Conservation (phyloP, 2,329 filamentous ascomycete species). For the Dendryphion nanum region DNA sequence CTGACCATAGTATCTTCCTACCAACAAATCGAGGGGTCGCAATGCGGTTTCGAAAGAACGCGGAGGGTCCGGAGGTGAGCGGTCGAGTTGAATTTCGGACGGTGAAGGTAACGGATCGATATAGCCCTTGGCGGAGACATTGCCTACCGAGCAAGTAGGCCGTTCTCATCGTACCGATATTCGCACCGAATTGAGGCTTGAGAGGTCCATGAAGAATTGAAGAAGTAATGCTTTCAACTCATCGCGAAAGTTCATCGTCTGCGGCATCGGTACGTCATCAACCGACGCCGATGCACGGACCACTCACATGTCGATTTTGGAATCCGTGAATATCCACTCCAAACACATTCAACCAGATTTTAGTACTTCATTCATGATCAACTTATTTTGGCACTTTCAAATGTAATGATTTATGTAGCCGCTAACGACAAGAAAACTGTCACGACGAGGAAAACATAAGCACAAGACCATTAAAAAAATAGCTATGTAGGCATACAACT, state of each 20-base stretch:
- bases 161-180: constrained; percentile 48
- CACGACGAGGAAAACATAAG: too few relatives aligned
- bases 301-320: neutral
- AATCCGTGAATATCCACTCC: neutral
- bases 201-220: constrained; percentile 19
- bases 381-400: too few relatives aligned
- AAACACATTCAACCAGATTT: too few relatives aligned
- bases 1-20: constrained; percentile 32
- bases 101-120: constrained; percentile 18
- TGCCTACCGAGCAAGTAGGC: constrained; percentile 50
- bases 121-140: constrained; percentile 44
- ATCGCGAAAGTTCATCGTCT: neutral
- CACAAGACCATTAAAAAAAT: too few relatives aligned
- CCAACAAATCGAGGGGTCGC: constrained; percentile 34
- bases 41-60: constrained; percentile 31
- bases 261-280: neutral
- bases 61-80: constrained; percentile 22
- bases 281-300: neutral
- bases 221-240: neutral
- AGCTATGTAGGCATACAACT: too few relatives aligned
- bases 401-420: too few relatives aligned
- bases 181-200: constrained; percentile 17
- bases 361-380: too few relatives aligned
- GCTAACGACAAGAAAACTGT: too few relatives aligned
- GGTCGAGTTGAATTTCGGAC: constrained; percentile 20